Evolutionary conservation across 1,284 basidiomycete genomes (phyloP).

Genomic region (Naganishia cerealis): DNA sequence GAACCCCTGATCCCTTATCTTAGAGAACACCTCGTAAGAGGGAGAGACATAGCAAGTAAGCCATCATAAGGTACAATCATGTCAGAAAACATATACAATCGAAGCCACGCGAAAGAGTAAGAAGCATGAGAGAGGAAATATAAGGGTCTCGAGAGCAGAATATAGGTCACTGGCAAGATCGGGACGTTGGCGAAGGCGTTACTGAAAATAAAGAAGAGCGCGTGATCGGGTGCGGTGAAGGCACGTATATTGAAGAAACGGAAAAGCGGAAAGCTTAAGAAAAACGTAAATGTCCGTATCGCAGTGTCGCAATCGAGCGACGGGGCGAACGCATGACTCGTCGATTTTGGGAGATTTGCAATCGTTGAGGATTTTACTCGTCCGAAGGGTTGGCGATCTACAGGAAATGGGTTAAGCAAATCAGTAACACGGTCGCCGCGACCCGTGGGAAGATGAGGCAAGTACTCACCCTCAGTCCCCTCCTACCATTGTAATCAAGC

Average conservation of each 20-base stretch:
- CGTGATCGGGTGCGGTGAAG: too few relatives aligned
- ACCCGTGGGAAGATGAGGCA: background rate
- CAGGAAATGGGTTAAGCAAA: background rate
- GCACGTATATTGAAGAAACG: too few relatives aligned
- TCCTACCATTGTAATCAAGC: slow-evolving; percentile 23
- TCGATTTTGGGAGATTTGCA: background rate
- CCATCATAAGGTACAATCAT: slow-evolving; percentile 2
- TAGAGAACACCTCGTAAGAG: too few relatives aligned
- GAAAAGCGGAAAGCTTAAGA: background rate
- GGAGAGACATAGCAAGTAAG: background rate
- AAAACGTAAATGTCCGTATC: background rate
- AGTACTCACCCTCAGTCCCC: slow-evolving; percentile 8
- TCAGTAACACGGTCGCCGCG: background rate
- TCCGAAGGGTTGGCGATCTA: slow-evolving; percentile 25
- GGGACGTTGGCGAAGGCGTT: background rate
- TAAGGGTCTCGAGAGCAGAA: background rate
- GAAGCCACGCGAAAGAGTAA: background rate
- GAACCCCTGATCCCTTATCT: too few relatives aligned
- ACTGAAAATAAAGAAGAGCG: background rate
- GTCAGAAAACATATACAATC: background rate
- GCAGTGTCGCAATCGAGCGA: background rate
- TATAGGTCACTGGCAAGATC: background rate
- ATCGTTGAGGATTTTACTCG: background rate
- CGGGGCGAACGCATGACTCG: background rate
- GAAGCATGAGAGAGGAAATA: background rate